phyloP scores from a whole-genome alignment of 768 basidiomycete species.

The Termitomyces sp. region DNA sequence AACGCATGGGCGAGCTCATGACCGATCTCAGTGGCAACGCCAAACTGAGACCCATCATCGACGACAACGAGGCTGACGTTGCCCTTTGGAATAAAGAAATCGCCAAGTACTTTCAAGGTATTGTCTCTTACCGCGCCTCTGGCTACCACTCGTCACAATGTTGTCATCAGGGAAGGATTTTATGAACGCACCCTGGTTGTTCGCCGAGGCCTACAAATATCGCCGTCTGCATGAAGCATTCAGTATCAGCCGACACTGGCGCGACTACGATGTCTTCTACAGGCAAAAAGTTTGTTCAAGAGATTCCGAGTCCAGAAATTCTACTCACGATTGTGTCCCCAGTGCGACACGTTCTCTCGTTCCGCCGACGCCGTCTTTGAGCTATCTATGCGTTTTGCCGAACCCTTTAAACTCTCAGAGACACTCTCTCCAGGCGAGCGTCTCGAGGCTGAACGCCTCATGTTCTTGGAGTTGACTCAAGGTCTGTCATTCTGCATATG shows the following conservation, averaged over 20 bases:
- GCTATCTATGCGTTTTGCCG: conserved; percentile 84
- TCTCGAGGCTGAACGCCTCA: conserved; percentile 68
- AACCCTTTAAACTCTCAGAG: conserved; percentile 65
- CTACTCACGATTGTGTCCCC: conserved; percentile 6
- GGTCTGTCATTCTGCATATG: conserved; percentile 33
- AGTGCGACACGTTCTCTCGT: conserved; percentile 95
- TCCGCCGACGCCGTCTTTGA: conserved; percentile 92
- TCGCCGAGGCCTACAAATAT: conserved; percentile 93
- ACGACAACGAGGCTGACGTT: conserved; percentile 89
- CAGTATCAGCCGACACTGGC: conserved; percentile 86
- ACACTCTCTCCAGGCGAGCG: conserved; percentile 47
- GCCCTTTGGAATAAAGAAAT: conserved; percentile 98
- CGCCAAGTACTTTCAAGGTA: conserved; percentile 88
- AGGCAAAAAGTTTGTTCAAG: conserved; percentile 65
- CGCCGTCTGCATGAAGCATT: conserved; percentile 91
- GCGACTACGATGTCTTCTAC: conserved; percentile 91
- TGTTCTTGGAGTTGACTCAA: conserved; percentile 93
- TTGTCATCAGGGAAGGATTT: conserved; percentile 65
- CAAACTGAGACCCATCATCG: conserved; percentile 81
- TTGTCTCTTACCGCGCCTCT: conserved; percentile 5
- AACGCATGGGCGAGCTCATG: conserved; percentile 89
- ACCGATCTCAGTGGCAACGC: conserved; percentile 77
- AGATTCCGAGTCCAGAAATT: not conserved
- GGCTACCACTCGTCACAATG: not conserved
- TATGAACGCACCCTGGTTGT: conserved; percentile 96